These are phyloP conservation scores for Penicillium sumatraense DNA, from an alignment of 2,329 filamentous ascomycete genomes.

Conservation along the genomic window DNA sequence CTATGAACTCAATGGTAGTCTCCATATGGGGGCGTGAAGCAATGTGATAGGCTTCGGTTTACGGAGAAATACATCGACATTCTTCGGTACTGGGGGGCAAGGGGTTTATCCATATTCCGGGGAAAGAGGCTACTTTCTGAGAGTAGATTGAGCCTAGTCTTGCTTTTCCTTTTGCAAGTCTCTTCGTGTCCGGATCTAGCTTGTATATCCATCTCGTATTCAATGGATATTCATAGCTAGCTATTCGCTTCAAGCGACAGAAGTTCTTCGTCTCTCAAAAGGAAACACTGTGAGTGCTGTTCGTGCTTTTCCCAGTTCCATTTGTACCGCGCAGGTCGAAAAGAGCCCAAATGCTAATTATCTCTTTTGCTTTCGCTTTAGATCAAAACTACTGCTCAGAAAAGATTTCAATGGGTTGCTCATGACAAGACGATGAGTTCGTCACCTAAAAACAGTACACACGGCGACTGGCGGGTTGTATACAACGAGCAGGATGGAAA, in stretches of 20 bases:
- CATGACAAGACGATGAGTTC: constrained; percentile 8
- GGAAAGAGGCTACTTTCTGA: constrained; percentile 1
- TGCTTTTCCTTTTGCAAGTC: not conserved
- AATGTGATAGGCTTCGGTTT: constrained; percentile 12
- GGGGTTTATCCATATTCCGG: constrained; percentile 14
- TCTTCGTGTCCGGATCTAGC: not conserved
- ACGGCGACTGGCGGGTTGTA: constrained; percentile 20
- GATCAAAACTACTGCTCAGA: too few relatives aligned
- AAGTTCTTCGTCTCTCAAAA: too few relatives aligned
- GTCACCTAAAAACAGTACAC: constrained; percentile 2
- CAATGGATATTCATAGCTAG: too few relatives aligned
- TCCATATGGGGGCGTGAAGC: not conserved
- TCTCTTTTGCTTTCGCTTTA: too few relatives aligned
- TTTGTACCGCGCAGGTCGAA: too few relatives aligned
- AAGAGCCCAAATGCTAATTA: too few relatives aligned
- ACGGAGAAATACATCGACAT: constrained; percentile 3
- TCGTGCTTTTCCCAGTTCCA: too few relatives aligned
- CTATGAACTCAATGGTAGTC: constrained; percentile 7
- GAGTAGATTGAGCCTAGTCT: too few relatives aligned
- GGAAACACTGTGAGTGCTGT: too few relatives aligned
- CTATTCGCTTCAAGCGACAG: too few relatives aligned
- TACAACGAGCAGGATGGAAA: constrained; percentile 10
- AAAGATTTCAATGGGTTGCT: not conserved
- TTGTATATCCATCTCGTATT: not conserved
- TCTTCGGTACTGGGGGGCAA: constrained; percentile 11